These are phyloP conservation scores for Diaporthe vexans DNA, from an alignment of 2,329 filamentous ascomycete species.

Conservation along the genomic window DNA sequence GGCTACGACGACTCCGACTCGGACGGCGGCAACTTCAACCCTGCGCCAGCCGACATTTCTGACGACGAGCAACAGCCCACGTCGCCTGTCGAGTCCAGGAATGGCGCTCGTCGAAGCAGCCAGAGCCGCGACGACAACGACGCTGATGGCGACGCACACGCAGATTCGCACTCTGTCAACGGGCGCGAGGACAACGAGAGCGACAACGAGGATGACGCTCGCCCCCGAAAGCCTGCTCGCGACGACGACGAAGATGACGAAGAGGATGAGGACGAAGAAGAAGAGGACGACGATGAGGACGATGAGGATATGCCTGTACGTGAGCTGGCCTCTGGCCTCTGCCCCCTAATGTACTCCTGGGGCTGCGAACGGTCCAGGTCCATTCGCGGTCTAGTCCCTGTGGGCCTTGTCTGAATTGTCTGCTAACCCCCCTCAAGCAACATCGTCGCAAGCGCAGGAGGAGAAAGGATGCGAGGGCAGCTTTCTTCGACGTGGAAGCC, in stretches of 20 bases:
- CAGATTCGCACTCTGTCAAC: conserved; percentile 41
- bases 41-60: conserved; percentile 79
- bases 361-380: neutral
- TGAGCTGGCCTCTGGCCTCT: neutral
- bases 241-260: conserved; percentile 53
- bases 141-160: conserved; percentile 43
- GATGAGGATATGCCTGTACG: conserved; percentile 43
- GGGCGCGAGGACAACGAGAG: conserved; percentile 47
- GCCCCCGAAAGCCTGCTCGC: conserved; percentile 46
- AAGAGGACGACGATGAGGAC: conserved; percentile 46
- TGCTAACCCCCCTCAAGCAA: conserved; percentile 57
- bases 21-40: conserved; percentile 92
- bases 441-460: conserved; percentile 86
- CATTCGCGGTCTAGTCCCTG: too few species aligned
- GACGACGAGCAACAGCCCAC: conserved; percentile 70
- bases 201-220: conserved; percentile 61
- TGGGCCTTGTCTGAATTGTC: neutral
- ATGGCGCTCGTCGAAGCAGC: conserved; percentile 45
- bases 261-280: conserved; percentile 52
- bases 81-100: conserved; percentile 42
- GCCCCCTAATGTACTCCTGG: neutral
- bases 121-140: conserved; percentile 48
- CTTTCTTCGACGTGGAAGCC: conserved; percentile 97
- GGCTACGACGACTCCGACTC: conserved; percentile 76
- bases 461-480: conserved; percentile 74